Evolutionary conservation across 257 asterid species (phyloP), one percentile per base, ranked within the genome.

Genomic region (Craterostigma plantagineum): DNA sequence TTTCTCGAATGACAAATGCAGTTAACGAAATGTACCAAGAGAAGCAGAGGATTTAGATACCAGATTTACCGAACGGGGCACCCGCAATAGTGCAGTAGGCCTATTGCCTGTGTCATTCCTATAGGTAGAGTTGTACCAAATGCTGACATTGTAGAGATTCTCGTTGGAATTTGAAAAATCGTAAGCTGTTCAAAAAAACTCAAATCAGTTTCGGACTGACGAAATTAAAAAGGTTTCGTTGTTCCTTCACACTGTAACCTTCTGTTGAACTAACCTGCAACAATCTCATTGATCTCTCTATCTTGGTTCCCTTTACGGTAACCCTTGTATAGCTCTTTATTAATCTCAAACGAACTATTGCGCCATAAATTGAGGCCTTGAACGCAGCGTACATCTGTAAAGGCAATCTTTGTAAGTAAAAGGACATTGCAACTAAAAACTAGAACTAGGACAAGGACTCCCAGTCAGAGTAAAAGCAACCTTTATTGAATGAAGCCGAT

Each of bases 1-100:
- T 38, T 40, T 45, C 42, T 6, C 18, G 43, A 58, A 50, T 18
- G 50, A 35, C 34, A 36, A 38, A 42, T 42, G 35, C 46, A 23
- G 51, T 14, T 53, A 35, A 54, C 45, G 16, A 13, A 45, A 37
- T 34, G 55, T 58, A 42, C 16, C 44, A 57, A 23, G 35, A 16
- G 10, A 48, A 44, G 59, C 41, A 35, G 36, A 56, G 50, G 13
- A 43, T 18, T 60, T 53, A 50, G 43, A 57, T 76, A 90, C 98
- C 95, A 90, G 58, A 69, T 90, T 90, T 51, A 90, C 72, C 14
- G 95, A 70, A 33, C 98, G 92, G 62, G 95, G 91, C 61, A 90
- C 95, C 64, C 98, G 73, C n/a, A 70, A 63, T 63, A 77, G 69
- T 41, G 68, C 67, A 57, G 72, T 37, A 56, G 98, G 84, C 48